Conservation (phyloP, 2,329 filamentous ascomycete species). For the Exophiala spinifera region DNA sequence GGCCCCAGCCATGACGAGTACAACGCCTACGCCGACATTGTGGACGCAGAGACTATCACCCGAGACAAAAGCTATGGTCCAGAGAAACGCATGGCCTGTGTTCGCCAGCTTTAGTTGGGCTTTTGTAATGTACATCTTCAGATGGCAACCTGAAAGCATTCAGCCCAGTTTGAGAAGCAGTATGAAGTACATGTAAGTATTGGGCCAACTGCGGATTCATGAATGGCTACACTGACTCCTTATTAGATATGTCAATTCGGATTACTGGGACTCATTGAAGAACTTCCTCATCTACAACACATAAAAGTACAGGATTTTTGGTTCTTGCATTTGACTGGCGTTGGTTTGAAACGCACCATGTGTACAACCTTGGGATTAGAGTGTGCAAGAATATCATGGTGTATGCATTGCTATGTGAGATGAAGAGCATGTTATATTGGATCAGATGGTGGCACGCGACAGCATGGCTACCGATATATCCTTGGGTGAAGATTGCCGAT, state of each 20-base stretch:
- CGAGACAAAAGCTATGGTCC: conserved; percentile 46
- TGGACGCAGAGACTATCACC: conserved; percentile 32
- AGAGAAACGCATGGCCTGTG: conserved; percentile 78
- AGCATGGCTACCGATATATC: too few relatives aligned
- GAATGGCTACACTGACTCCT: background rate
- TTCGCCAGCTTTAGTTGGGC: conserved; percentile 93
- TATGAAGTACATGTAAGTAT: conserved; percentile 89
- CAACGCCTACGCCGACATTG: conserved; percentile 26
- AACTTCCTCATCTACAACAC: conserved; percentile 85
- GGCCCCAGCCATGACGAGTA: conserved; percentile 41
- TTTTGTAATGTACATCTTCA: conserved; percentile 91
- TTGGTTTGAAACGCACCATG: too few relatives aligned
- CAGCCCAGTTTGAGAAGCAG: conserved; percentile 88
- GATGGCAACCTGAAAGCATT: conserved; percentile 84
- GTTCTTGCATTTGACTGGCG: too few relatives aligned
- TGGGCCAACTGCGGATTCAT: background rate
- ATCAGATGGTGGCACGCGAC: too few relatives aligned
- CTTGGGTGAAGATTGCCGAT: too few relatives aligned
- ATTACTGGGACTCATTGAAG: conserved; percentile 81
- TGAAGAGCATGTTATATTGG: too few relatives aligned
- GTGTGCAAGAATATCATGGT: too few relatives aligned
- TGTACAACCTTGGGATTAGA: background rate
- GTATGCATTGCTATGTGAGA: too few relatives aligned
- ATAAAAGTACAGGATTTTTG: conserved; percentile 32
- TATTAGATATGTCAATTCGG: conserved; percentile 70